Base-by-base conservation (phyloP, 192 early-diverging fungal species). In the Gryganskiella cystojenkinii region DNA sequence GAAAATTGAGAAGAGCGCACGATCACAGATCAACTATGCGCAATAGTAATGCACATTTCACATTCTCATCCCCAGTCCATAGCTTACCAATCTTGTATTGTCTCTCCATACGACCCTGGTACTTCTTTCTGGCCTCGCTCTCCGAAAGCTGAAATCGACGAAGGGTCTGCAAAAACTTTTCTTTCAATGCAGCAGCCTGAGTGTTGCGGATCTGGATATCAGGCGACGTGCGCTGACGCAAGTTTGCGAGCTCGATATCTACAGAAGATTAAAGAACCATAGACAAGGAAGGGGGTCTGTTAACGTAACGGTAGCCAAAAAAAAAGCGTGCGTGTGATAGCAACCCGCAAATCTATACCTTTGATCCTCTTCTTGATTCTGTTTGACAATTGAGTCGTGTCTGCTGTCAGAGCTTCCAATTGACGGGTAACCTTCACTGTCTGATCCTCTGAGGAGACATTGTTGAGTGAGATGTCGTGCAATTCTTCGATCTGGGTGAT, bases 91-190 rank as follows among this genome's bases (percentile, higher is more conserved):
- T 93, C 55, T 89, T 84, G 79, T 89, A 91, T 63, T 96, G 94
- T 68, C 92, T 80, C 72, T 95, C 92, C 86, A 96, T 84, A 51
- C 94, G 79, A 51, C 90, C 87, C 64, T 94, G 88, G 75, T 93
- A 95, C 81, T 95, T 95, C 58, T 90, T 87, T 56, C 95, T 89
- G 65, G 92, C 94, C 46, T 89, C 90, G 63, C 86, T 84, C 73
- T 96, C 93, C 8, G 92, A 88, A 10, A 85, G 80, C 71, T 95
- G 93, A 67, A 93, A 96, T 34, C 92, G 88, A 53, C 87, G 90
- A 86, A 91, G 89, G 14, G 83, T 79, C 35, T 88, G 87, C 64
- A 89, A 70, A 37, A 91, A 91, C 68, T 83, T 84, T 59, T 91
- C 88, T 46, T 84, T 86, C 43, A 91, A 54, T 11, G 85, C 64